Evolutionary conservation across 768 basidiomycete species (phyloP).

Genomic region (Panus rudis): DNA sequence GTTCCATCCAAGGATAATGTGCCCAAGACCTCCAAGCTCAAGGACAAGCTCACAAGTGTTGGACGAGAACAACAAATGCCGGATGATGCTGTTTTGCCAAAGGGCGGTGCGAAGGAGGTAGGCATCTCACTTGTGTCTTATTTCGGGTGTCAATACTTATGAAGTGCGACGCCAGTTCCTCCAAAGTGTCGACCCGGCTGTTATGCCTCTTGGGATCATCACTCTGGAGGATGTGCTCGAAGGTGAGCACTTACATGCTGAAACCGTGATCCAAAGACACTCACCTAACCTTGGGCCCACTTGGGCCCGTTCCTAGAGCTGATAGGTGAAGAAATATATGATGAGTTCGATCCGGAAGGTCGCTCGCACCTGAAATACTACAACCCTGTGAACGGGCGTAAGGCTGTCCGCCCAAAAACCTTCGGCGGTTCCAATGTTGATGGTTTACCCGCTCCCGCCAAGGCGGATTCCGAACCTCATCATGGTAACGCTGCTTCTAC

Average conservation of each 20-base stretch:
- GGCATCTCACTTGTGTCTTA: slow-evolving; percentile 11
- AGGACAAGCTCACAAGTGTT: slow-evolving; percentile 19
- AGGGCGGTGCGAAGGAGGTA: slow-evolving; percentile 61
- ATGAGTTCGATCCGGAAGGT: slow-evolving; percentile 78
- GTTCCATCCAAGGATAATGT: slow-evolving; percentile 14
- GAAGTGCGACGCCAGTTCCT: slow-evolving; percentile 60
- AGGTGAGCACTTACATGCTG: slow-evolving; percentile 33
- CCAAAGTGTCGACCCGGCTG: slow-evolving; percentile 65
- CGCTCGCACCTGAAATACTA: slow-evolving; percentile 13
- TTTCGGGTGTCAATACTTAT: neutral
- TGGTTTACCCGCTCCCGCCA: neutral
- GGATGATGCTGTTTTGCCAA: slow-evolving; percentile 70
- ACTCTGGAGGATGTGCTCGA: slow-evolving; percentile 87
- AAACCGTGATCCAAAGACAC: neutral
- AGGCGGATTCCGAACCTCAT: too few species aligned
- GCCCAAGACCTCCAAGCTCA: slow-evolving; percentile 22
- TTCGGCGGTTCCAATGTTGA: neutral
- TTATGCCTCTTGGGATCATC: slow-evolving; percentile 81
- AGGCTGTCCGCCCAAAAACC: slow-evolving; percentile 1
- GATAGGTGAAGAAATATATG: slow-evolving; percentile 84
- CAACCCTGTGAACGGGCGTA: slow-evolving; percentile 11
- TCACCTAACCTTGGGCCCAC: too few species aligned
- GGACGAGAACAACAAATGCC: slow-evolving; percentile 69
- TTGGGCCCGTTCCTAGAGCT: too few species aligned
- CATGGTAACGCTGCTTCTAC: too few species aligned